Evolutionary conservation across 139 green algal genomes (phyloP).

Genomic region (Pleodorina starrii): DNA sequence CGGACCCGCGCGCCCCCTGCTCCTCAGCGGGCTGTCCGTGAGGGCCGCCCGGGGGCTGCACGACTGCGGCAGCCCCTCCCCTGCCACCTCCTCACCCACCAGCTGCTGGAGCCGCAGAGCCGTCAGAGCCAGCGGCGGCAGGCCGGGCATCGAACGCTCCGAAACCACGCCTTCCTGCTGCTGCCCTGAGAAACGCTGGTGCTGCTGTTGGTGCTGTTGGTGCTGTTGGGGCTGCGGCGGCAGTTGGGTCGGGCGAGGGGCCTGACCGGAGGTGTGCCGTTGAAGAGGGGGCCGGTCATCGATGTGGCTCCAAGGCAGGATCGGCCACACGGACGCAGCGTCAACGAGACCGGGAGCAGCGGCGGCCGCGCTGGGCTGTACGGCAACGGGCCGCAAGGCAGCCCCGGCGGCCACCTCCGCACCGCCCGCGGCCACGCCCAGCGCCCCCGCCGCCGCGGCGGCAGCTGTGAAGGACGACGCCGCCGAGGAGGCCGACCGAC

Average conservation of each 20-base stretch:
- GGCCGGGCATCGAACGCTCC: background rate
- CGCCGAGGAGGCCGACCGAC: background rate
- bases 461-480: background rate
- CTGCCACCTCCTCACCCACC: background rate
- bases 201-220: too few relatives aligned
- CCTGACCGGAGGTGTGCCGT: too few relatives aligned
- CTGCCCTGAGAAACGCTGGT: too few relatives aligned
- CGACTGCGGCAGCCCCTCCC: background rate
- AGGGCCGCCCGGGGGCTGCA: constrained; percentile 21
- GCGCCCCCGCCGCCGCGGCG: background rate
- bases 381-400: background rate
- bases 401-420: background rate
- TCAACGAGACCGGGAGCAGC: too few relatives aligned
- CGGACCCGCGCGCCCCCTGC: too few relatives aligned
- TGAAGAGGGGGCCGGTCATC: too few relatives aligned
- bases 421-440: background rate
- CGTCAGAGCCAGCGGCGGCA: background rate
- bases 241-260: background rate
- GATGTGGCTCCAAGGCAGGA: constrained; percentile 15
- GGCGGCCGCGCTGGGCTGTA: too few relatives aligned
- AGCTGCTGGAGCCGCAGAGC: background rate
- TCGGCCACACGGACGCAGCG: background rate
- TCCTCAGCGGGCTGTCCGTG: constrained; percentile 15
- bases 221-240: background rate
- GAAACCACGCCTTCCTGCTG: too few relatives aligned